Evolutionary conservation across 768 basidiomycete species (phyloP).

Genomic region (Trametes maxima): DNA sequence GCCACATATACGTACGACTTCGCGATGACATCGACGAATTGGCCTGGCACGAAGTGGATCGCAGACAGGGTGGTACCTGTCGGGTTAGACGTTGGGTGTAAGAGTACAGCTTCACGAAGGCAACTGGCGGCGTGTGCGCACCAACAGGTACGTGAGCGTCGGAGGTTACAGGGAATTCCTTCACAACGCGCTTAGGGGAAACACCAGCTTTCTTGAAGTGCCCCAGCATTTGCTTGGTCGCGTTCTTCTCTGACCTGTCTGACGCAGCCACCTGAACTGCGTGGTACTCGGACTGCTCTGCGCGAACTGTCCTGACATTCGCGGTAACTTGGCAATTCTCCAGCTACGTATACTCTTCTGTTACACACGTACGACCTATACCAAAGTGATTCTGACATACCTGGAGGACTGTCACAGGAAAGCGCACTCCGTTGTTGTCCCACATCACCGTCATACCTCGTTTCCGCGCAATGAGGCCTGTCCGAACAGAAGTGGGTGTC

Average conservation of each 20-base stretch:
- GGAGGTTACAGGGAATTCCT: slow-evolving; percentile 84
- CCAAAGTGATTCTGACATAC: slow-evolving; percentile 42
- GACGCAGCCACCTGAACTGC: slow-evolving; percentile 93
- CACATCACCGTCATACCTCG: slow-evolving; percentile 94
- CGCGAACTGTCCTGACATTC: slow-evolving; percentile 65
- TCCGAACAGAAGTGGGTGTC: slow-evolving; percentile 83
- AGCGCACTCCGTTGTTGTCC: slow-evolving; percentile 84
- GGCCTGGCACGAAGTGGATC: slow-evolving; percentile 95
- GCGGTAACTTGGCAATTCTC: slow-evolving; percentile 91
- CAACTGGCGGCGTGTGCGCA: slow-evolving; percentile 40
- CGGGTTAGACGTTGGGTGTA: not conserved
- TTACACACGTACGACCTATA: slow-evolving; percentile 14
- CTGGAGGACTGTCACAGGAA: slow-evolving; percentile 95
- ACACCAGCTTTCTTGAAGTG: slow-evolving; percentile 88
- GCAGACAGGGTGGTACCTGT: slow-evolving; percentile 88
- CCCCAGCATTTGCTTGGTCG: slow-evolving; percentile 80
- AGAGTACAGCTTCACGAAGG: not conserved
- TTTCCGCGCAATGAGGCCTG: slow-evolving; percentile 92
- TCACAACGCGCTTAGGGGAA: slow-evolving; percentile 78
- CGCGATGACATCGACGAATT: slow-evolving; percentile 89
- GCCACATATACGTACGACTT: slow-evolving; percentile 67
- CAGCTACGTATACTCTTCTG: slow-evolving; percentile 46
- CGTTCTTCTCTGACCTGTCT: slow-evolving; percentile 69
- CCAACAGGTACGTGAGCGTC: slow-evolving; percentile 92
- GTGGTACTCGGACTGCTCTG: slow-evolving; percentile 75